Percentiles rank a stretch among this genome's conserved stretches.
phyloP scores from a whole-genome alignment of 176 grass and related monocot species.

The Pontederia paniculata region DNA sequence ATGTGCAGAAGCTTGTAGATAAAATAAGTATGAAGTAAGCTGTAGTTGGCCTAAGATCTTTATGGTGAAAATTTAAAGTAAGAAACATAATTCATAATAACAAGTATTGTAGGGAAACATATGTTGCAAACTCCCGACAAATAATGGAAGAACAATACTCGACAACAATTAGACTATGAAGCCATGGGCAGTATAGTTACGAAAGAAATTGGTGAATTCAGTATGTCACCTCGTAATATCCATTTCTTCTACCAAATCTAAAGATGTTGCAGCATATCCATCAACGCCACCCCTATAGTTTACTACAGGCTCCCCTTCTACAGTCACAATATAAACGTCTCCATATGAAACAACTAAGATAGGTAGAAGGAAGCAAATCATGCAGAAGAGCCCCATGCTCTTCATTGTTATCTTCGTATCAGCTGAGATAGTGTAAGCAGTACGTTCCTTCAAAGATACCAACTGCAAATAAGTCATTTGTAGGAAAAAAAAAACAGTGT shows the following conservation, averaged over 20 bases:
- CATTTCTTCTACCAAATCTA: slow-evolving; percentile 60
- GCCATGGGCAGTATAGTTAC: too few relatives aligned
- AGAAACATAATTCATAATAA: too few relatives aligned
- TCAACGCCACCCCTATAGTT: slow-evolving; percentile 61
- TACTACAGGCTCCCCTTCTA: slow-evolving; percentile 82
- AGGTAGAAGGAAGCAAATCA: slow-evolving; percentile 40
- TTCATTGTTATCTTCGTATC: slow-evolving; percentile 33
- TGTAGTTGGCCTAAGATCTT: too few relatives aligned
- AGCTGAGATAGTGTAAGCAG: background rate
- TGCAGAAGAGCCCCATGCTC: slow-evolving; percentile 22
- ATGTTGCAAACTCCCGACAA: too few relatives aligned
- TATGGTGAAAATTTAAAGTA: too few relatives aligned
- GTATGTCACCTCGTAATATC: slow-evolving; percentile 57
- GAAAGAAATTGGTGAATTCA: too few relatives aligned
- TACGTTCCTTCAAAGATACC: background rate
- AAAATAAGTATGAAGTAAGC: too few relatives aligned
- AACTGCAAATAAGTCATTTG: slow-evolving; percentile 15
- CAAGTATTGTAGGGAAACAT: too few relatives aligned
- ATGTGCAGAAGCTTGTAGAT: too few relatives aligned
- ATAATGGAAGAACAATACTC: too few relatives aligned
- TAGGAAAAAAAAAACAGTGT: background rate
- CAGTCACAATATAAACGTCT: slow-evolving; percentile 86
- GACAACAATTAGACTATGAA: background rate
- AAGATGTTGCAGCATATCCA: slow-evolving; percentile 55
- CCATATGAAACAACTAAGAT: slow-evolving; percentile 42